Evolutionary conservation across 768 basidiomycete species (phyloP).

Genomic region (Hygrophorus pudorinus): DNA sequence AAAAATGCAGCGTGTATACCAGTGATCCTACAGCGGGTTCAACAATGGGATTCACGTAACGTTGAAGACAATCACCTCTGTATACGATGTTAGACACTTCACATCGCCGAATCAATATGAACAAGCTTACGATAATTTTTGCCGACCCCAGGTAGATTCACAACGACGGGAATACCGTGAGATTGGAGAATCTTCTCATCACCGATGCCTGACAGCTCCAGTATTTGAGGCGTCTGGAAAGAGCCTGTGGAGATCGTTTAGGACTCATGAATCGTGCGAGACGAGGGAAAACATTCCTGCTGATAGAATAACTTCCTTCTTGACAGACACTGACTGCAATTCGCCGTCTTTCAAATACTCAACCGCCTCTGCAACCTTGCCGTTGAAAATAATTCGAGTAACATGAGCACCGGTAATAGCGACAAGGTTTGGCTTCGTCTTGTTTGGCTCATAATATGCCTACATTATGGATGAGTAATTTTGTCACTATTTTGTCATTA

Average conservation of each 20-base stretch:
- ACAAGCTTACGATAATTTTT: conserved; percentile 4
- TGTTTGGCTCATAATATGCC: no score
- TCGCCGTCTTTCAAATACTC: conserved; percentile 42
- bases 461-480: no score
- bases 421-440: background rate
- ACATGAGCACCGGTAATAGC: background rate
- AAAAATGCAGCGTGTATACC: no score
- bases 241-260: background rate
- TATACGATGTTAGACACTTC: background rate
- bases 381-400: background rate
- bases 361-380: conserved; percentile 27
- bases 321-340: conserved; percentile 17
- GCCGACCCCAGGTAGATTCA: conserved; percentile 5
- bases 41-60: background rate
- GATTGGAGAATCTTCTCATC: background rate
- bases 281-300: background rate
- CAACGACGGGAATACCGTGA: background rate
- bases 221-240: conserved; percentile 2
- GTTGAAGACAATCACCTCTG: background rate
- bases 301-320: background rate
- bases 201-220: conserved; percentile 5
- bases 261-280: background rate
- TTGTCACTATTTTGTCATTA: no score
- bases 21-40: no score
- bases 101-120: background rate